These are phyloP conservation scores for Typha latifolia DNA, from an alignment of 176 grass and related monocot species.

Conservation along the genomic window DNA sequence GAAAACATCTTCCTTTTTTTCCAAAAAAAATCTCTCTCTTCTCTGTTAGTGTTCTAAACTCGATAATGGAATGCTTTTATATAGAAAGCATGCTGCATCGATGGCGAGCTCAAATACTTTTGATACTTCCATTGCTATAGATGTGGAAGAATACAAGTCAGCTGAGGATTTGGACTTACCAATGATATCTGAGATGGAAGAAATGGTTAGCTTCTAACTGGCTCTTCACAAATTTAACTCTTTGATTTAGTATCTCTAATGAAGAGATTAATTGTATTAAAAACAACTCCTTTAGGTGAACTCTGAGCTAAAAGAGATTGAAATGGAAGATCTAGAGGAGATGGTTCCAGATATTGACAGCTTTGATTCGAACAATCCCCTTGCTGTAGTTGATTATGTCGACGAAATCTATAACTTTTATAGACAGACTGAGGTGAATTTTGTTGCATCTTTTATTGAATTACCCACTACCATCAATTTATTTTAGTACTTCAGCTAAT, in stretches of 20 bases:
- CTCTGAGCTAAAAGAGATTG: constrained; percentile 53
- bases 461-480: no score
- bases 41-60: background rate
- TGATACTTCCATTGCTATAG: constrained; percentile 4
- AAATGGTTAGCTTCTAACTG: constrained; percentile 27
- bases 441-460: background rate
- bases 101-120: constrained; percentile 28
- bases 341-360: constrained; percentile 61
- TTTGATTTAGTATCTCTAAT: constrained; percentile 5
- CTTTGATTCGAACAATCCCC: constrained; percentile 52
- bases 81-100: constrained; percentile 43
- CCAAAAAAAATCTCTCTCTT: background rate
- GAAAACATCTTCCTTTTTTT: background rate
- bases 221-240: background rate
- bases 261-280: background rate
- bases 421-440: constrained; percentile 50
- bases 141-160: constrained; percentile 36
- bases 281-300: constrained; percentile 30
- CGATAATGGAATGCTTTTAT: background rate
- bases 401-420: constrained; percentile 73
- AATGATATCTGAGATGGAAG: constrained; percentile 39
- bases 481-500: no score
- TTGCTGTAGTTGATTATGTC: constrained; percentile 78
- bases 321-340: constrained; percentile 73
- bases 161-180: constrained; percentile 24